Base-by-base conservation (phyloP, 345 rosid species). In the Eucalyptus cloeziana region DNA sequence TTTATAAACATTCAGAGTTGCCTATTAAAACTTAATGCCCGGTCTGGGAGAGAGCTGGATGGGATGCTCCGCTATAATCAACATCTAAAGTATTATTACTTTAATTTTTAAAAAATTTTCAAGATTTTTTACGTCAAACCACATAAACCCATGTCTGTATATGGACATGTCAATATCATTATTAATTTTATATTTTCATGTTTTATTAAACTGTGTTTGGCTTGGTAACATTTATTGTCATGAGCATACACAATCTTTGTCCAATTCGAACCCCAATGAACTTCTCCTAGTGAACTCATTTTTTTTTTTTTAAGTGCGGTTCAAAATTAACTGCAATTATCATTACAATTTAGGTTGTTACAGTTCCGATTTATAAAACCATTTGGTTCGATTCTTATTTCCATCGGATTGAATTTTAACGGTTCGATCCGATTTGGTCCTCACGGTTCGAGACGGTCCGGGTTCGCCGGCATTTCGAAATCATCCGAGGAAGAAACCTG, bases 381-480 rank as follows among this genome's bases (percentile, higher is more conserved):
- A 71, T 8, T 71, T 71, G 12, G 3, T 19, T 1, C 5, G 7
- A 0, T 71, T 33, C 0, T 0, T 71, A 21, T 37, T 76, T 19
- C 24, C 0, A 2, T 11, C 1, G 5, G 43, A 37, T 40, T 0
- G 15, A 76, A 76, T 21, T 37, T 37, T 40, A 0, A 40, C 8
- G 0, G 47, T 0, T 11, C 1, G 30, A 76, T 76, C 13, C 15
- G 83, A 0, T 76, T 76, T 10, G 45, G 44, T 71, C 44, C 10
- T 17, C 62, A 0, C 25, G 45, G 81, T 71, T 0, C 7, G 83
- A 11, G 45, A 37, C 25, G 15, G 45, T 71, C 83, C 25, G 83
- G 83, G 45, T 19, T 10, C 83, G 1, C 83, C 22, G 8, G 83
- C 44, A 71, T 5, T 37, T 71, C 24, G 45, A 37, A 43, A 40